phyloP scores from a whole-genome alignment of 164 flowering plant genomes.

The Vitis labrusca region DNA sequence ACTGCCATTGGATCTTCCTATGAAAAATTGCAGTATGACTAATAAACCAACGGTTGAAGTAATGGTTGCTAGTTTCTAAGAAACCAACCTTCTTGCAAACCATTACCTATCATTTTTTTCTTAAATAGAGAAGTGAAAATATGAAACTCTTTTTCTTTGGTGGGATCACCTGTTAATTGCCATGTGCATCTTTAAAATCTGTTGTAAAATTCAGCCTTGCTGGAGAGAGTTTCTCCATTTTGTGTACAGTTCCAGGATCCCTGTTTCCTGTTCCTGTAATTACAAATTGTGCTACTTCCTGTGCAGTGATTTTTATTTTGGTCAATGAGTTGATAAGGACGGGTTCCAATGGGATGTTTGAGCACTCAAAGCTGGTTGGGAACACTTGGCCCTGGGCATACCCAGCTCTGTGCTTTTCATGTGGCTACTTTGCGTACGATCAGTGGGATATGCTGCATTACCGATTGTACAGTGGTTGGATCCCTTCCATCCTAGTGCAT shows the following conservation, averaged over 20 bases:
- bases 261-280: too few relatives aligned
- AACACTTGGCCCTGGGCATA: slow-evolving; percentile 79
- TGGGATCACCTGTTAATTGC: neutral
- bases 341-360: slow-evolving; percentile 58
- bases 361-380: slow-evolving; percentile 73
- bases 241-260: neutral
- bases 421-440: slow-evolving; percentile 96
- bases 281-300: neutral
- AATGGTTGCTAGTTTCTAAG: too few relatives aligned
- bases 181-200: neutral
- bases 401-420: slow-evolving; percentile 79
- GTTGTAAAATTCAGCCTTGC: neutral
- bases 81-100: too few relatives aligned
- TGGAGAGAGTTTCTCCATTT: neutral
- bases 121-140: too few relatives aligned
- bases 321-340: slow-evolving; percentile 46
- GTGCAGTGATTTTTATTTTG: slow-evolving; percentile 73
- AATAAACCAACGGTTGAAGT: too few relatives aligned
- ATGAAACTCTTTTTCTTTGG: too few relatives aligned
- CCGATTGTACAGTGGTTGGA: slow-evolving; percentile 76
- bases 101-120: too few relatives aligned
- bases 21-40: too few relatives aligned
- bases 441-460: slow-evolving; percentile 89
- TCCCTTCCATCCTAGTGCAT: slow-evolving; percentile 84
- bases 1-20: too few relatives aligned